Conservation (phyloP, 768 basidiomycete species). For the Hydnum rufescens region DNA sequence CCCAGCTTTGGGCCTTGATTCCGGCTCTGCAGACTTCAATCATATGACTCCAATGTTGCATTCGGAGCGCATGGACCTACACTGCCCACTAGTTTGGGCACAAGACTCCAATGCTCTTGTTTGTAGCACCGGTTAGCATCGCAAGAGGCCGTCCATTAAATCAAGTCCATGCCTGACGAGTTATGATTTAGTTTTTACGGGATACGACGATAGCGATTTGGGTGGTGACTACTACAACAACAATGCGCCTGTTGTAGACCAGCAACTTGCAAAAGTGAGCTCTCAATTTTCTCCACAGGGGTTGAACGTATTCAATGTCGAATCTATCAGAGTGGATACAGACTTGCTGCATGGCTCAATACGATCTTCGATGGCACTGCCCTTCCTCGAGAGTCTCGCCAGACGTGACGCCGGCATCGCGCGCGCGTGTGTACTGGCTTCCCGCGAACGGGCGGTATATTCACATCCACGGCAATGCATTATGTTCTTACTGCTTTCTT, state of each 20-base stretch:
- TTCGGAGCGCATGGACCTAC: not conserved
- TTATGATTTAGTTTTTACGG: not conserved
- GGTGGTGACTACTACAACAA: constrained; percentile 1
- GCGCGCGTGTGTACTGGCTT: too few species aligned
- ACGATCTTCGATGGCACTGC: constrained; percentile 7
- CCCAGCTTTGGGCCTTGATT: not conserved
- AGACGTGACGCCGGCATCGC: too few species aligned
- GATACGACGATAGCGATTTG: not conserved
- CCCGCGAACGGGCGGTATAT: too few species aligned
- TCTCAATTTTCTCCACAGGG: too few species aligned
- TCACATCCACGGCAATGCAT: too few species aligned
- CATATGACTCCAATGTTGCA: not conserved
- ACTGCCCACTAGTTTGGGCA: constrained; percentile 8
- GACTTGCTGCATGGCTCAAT: constrained; percentile 9
- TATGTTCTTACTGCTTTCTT: too few species aligned
- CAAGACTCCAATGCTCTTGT: constrained; percentile 4
- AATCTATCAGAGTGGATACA: constrained; percentile 5
- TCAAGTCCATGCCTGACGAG: too few species aligned
- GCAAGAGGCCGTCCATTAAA: too few species aligned
- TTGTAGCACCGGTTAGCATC: not conserved
- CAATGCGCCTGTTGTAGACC: constrained; percentile 5
- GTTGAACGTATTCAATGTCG: too few species aligned
- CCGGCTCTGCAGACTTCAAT: not conserved
- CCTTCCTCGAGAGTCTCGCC: too few species aligned
- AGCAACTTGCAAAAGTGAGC: constrained; percentile 7